Evolutionary conservation across 768 basidiomycete genomes (phyloP).

Genomic region (Porpolomopsis calyptriformis): DNA sequence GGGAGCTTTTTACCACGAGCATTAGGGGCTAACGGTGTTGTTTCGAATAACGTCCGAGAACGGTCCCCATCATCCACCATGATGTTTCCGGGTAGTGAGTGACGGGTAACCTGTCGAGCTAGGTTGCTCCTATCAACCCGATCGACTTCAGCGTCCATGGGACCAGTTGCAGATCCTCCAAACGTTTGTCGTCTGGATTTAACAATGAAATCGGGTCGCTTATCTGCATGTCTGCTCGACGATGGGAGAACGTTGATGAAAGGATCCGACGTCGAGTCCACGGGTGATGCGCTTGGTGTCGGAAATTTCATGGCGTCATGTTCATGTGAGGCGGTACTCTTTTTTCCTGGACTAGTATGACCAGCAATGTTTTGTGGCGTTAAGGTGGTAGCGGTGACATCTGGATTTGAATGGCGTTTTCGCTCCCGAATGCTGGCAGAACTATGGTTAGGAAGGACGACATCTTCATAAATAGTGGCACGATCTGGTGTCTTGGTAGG

Average conservation of each 20-base stretch:
- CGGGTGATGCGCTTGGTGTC: background rate
- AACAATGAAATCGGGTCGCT: background rate
- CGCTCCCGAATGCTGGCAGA: too few species aligned
- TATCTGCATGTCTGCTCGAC: background rate
- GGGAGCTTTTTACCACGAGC: background rate
- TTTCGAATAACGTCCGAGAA: background rate
- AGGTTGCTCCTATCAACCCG: background rate
- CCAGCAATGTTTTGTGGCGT: background rate
- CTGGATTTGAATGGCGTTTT: background rate
- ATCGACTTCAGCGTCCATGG: background rate
- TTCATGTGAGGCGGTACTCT: background rate
- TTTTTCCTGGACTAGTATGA: background rate
- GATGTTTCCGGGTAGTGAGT: background rate
- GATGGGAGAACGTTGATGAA: background rate
- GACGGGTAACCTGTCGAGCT: background rate
- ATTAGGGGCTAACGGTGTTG: too few species aligned
- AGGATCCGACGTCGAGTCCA: background rate
- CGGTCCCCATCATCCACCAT: background rate
- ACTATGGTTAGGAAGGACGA: too few species aligned
- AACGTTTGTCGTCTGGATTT: slow-evolving; percentile 3
- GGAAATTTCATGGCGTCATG: background rate
- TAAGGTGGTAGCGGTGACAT: background rate
- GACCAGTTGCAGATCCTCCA: background rate
- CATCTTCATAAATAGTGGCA: background rate
- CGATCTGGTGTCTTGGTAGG: background rate